These are phyloP conservation scores for Diospyros kaki DNA, from an alignment of 148 eudicot species.

Conservation along the genomic window DNA sequence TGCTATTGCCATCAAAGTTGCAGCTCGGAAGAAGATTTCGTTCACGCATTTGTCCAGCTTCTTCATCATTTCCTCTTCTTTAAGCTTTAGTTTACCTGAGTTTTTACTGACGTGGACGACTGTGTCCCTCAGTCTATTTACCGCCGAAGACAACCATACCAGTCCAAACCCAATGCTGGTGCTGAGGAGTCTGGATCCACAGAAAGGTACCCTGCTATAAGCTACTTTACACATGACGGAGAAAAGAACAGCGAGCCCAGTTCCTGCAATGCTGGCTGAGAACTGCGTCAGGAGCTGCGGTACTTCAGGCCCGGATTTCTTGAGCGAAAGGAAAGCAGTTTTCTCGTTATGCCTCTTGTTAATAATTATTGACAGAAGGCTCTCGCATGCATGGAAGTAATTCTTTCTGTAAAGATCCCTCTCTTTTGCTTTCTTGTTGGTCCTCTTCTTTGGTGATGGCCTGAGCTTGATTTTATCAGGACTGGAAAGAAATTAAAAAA, in stretches of 20 bases:
- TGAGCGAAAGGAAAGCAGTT: conserved; percentile 40
- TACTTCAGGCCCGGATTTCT: conserved; percentile 65
- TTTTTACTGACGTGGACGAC: conserved; percentile 50
- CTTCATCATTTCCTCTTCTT: conserved; percentile 54
- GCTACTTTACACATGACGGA: conserved; percentile 53
- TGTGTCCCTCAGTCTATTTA: conserved; percentile 57
- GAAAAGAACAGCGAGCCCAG: conserved; percentile 72
- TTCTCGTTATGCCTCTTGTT: conserved; percentile 47
- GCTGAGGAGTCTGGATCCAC: conserved; percentile 45
- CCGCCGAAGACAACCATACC: conserved; percentile 74
- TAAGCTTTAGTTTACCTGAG: conserved; percentile 29
- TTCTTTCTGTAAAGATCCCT: conserved; percentile 43
- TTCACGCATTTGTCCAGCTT: conserved; percentile 47
- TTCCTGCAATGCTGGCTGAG: conserved; percentile 83
- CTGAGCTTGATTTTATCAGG: conserved; percentile 35
- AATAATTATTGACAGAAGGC: conserved; percentile 59
- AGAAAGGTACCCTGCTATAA: conserved; percentile 46
- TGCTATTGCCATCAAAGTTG: conserved; percentile 46
- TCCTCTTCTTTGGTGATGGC: conserved; percentile 32
- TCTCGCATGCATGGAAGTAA: conserved; percentile 63
- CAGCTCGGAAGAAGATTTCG: conserved; percentile 56
- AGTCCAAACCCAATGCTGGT: conserved; percentile 68
- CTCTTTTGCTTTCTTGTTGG: conserved; percentile 32
- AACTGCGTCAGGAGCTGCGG: conserved; percentile 62
- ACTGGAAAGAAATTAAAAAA: conserved; percentile 24